Conservation (phyloP, 139 green algal genomes). For the Chlorella sorokiniana region DNA sequence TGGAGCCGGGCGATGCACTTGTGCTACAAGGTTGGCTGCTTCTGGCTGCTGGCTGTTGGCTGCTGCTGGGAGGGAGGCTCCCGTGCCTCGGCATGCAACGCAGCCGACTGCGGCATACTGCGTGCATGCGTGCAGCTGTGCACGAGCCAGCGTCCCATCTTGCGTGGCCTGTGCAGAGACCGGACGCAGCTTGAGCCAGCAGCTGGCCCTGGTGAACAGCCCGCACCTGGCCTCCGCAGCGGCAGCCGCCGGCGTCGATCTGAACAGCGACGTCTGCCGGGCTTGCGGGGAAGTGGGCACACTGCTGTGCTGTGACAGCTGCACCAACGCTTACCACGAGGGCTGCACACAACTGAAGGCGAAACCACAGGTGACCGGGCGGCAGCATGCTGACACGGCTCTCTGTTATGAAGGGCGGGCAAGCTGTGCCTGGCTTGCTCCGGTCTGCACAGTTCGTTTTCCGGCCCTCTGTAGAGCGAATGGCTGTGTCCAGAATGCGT, state of each 20-base stretch:
- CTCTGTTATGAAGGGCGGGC: not conserved
- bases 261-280: slow-evolving; percentile 50
- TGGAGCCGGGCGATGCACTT: no score
- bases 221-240: slow-evolving; percentile 9
- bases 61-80: no score
- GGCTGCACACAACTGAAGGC: slow-evolving; percentile 34
- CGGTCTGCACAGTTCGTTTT: no score
- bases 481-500: slow-evolving; percentile 45
- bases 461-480: slow-evolving; percentile 26
- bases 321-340: slow-evolving; percentile 44
- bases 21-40: no score
- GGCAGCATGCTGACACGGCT: not conserved
- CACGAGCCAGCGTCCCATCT: no score
- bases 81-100: no score
- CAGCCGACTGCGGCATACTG: no score
- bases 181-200: slow-evolving; percentile 36
- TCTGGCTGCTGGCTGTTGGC: no score
- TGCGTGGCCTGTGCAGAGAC: slow-evolving; percentile 26
- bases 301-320: slow-evolving; percentile 56
- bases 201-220: slow-evolving; percentile 42
- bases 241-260: slow-evolving; percentile 43
- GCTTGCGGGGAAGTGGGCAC: slow-evolving; percentile 41
- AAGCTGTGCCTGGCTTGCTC: not conserved
- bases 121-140: no score
- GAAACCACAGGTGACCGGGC: not conserved